Percentiles rank a stretch among this genome's conserved stretches.
Evolutionary conservation across 495 filamentous ascomycete genomes (phyloP).

Genomic region (Tetracladium setigerum): DNA sequence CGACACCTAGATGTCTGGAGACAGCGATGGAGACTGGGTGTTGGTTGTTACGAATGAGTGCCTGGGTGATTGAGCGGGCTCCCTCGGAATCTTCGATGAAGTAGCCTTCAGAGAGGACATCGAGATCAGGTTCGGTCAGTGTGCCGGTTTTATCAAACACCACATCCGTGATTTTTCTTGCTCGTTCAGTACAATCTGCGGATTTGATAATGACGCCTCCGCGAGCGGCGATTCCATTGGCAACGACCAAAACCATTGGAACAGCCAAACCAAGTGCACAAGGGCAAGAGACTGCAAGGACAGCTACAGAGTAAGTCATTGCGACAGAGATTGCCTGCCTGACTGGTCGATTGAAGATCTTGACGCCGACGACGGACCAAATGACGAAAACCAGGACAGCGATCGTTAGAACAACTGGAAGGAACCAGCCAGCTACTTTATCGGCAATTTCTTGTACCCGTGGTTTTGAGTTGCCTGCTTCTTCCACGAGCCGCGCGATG

Average conservation of each 20-base stretch:
- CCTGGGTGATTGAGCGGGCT: slow-evolving; percentile 28
- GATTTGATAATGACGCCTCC: slow-evolving; percentile 61
- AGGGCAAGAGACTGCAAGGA: slow-evolving; percentile 67
- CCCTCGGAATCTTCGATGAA: slow-evolving; percentile 15
- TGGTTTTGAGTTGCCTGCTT: slow-evolving; percentile 59
- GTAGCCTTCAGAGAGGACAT: slow-evolving; percentile 35
- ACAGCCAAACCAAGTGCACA: slow-evolving; percentile 72
- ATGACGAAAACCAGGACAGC: slow-evolving; percentile 45
- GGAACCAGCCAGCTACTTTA: slow-evolving; percentile 53
- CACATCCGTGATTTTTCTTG: slow-evolving; percentile 50
- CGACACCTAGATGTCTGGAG: slow-evolving; percentile 32
- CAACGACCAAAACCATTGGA: slow-evolving; percentile 69
- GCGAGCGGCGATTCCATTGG: slow-evolving; percentile 55
- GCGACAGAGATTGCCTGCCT: slow-evolving; percentile 47
- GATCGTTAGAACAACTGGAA: slow-evolving; percentile 50
- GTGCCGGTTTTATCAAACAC: slow-evolving; percentile 80
- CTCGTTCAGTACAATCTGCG: slow-evolving; percentile 51
- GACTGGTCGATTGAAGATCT: slow-evolving; percentile 29
- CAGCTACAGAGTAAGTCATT: slow-evolving; percentile 63
- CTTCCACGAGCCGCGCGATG: slow-evolving; percentile 62
- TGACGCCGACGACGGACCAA: slow-evolving; percentile 55
- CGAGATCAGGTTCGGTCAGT: slow-evolving; percentile 51
- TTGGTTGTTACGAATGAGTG: slow-evolving; percentile 40
- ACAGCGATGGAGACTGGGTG: slow-evolving; percentile 63
- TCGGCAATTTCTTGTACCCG: slow-evolving; percentile 60